Percentiles rank a stretch among this genome's conserved stretches.
These are phyloP conservation scores for Boechera stricta DNA, from an alignment of 345 rosid genomes.

Conservation along the genomic window DNA sequence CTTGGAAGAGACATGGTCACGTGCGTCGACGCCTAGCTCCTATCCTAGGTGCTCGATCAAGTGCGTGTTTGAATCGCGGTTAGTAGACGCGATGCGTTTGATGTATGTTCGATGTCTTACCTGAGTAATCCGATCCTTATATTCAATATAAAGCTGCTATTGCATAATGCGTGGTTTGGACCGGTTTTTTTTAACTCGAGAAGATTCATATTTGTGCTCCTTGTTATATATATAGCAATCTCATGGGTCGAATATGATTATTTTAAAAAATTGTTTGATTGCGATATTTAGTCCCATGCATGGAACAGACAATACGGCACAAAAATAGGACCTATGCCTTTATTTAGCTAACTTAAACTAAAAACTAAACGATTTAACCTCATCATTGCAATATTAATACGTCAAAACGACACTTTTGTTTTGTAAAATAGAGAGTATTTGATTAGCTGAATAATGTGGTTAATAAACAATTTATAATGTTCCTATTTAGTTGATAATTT, in stretches of 20 bases:
- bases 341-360: background rate
- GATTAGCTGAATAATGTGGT: background rate
- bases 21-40: constrained; percentile 33
- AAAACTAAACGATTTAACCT: background rate
- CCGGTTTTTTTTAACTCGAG: background rate
- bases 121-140: constrained; percentile 18
- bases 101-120: constrained; percentile 32
- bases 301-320: constrained; percentile 9
- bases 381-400: background rate
- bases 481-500: constrained; percentile 8
- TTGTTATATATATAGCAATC: constrained; percentile 9
- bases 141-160: constrained; percentile 33
- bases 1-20: constrained; percentile 38
- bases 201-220: background rate
- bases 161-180: constrained; percentile 32
- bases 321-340: background rate
- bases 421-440: background rate
- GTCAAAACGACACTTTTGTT: background rate
- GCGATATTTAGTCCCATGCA: constrained; percentile 31
- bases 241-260: constrained; percentile 1
- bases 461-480: constrained; percentile 3
- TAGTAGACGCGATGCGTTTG: constrained; percentile 35
- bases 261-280: background rate
- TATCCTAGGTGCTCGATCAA: constrained; percentile 25
- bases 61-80: constrained; percentile 44